phyloP scores from a whole-genome alignment of 371 early-diverging fungal species.

The Mucor plumbeus region DNA sequence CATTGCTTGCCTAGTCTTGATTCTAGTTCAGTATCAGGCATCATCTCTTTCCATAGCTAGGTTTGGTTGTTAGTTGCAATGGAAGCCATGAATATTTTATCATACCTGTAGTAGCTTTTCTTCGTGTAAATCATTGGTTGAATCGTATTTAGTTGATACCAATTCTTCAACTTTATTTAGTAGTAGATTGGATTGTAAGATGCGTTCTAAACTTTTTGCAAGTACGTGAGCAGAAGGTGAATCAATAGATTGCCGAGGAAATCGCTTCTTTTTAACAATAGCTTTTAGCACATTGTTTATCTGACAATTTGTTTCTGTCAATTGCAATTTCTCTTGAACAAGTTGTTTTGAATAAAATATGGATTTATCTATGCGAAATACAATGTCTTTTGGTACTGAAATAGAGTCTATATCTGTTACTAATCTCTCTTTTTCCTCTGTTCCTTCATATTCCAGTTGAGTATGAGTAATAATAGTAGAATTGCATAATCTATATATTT shows the following conservation, averaged over 20 bases:
- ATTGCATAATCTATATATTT: slow-evolving; percentile 68
- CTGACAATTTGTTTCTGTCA: slow-evolving; percentile 48
- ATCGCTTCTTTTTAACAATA: slow-evolving; percentile 59
- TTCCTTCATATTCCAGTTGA: slow-evolving; percentile 24
- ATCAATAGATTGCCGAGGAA: slow-evolving; percentile 38
- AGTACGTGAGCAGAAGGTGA: slow-evolving; percentile 62
- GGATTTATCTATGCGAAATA: slow-evolving; percentile 49
- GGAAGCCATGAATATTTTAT: neutral
- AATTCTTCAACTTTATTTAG: slow-evolving; percentile 64
- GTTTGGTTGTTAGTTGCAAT: neutral
- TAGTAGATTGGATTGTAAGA: slow-evolving; percentile 61
- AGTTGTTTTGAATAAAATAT: slow-evolving; percentile 61
- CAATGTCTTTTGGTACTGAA: slow-evolving; percentile 6
- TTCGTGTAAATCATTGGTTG: slow-evolving; percentile 67
- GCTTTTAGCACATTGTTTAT: slow-evolving; percentile 40
- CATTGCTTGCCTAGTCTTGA: slow-evolving; percentile 68
- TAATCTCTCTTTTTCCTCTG: slow-evolving; percentile 19
- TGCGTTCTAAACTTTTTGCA: slow-evolving; percentile 51
- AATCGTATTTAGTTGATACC: slow-evolving; percentile 72
- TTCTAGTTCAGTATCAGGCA: slow-evolving; percentile 62
- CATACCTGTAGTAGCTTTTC: slow-evolving; percentile 65
- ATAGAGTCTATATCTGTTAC: slow-evolving; percentile 17
- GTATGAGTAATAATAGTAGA: slow-evolving; percentile 32
- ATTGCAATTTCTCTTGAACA: slow-evolving; percentile 51
- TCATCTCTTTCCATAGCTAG: slow-evolving; percentile 73